These are phyloP conservation scores for Thalassiosira profunda DNA, from an alignment of 108 stramenopile species.

Conservation along the genomic window DNA sequence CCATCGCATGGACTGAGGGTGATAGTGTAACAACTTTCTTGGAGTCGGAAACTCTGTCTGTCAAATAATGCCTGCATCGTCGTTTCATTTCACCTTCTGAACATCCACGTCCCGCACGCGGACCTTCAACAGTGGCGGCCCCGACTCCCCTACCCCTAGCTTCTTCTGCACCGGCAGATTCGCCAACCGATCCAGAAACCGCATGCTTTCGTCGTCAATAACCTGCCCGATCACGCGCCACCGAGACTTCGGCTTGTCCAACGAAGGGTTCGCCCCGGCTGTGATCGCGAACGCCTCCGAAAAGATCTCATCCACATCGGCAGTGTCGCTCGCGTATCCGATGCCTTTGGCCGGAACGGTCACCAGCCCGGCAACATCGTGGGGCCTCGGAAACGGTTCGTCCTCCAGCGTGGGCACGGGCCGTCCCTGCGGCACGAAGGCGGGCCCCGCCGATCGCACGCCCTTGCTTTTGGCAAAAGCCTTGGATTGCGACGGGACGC, in stretches of 20 bases:
- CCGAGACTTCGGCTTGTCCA: conserved; percentile 44
- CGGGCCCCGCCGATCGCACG: neutral
- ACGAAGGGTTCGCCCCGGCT: conserved; percentile 35
- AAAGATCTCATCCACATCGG: conserved; percentile 52
- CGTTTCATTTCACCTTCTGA: conserved; percentile 11
- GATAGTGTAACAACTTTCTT: too few relatives aligned
- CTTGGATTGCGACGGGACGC: conserved; percentile 56
- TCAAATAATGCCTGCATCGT: too few relatives aligned
- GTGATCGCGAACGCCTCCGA: conserved; percentile 66
- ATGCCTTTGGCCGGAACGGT: conserved; percentile 62
- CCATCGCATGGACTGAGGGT: too few relatives aligned
- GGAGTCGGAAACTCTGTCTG: too few relatives aligned
- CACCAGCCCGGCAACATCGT: conserved; percentile 57
- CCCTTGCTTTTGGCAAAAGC: conserved; percentile 48
- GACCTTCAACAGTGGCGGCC: conserved; percentile 57
- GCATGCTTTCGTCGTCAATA: conserved; percentile 64
- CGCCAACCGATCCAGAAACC: conserved; percentile 56
- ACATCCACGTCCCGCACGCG: conserved; percentile 10
- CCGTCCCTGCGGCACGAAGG: conserved; percentile 55
- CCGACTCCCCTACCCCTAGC: conserved; percentile 16
- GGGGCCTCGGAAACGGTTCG: conserved; percentile 38
- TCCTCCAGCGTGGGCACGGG: conserved; percentile 18
- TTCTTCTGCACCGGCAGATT: conserved; percentile 59
- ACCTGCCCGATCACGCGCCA: conserved; percentile 63
- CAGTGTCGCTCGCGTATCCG: conserved; percentile 57